Evolutionary conservation across 192 early-diverging fungal genomes (phyloP), one percentile per base, ranked within the genome.

Genomic region (Coemansia interrupta): DNA sequence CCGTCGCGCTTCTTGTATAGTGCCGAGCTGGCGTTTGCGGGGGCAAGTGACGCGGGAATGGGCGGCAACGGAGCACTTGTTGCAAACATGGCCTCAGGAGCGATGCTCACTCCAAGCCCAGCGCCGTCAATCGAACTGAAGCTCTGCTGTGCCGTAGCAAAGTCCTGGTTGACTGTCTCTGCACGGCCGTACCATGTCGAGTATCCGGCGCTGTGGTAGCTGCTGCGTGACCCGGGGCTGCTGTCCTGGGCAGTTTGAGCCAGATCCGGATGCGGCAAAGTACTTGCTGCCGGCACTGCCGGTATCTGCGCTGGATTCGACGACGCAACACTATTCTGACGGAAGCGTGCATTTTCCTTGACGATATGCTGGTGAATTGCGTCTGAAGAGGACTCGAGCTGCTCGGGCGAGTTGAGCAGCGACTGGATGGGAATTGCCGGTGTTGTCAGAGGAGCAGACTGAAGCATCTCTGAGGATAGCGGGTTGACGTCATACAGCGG

Each of bases 131-230:
- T 59, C 20, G 73, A 77, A 58, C 73, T 77, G 12, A 77, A 56
- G 60, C 73, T 77, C 61, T 77, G 73, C 23, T 77, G 61, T 2
- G 73, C 73, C 2, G 73, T 77, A 45, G 73, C 68, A 58, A 67
- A 77, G 58, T 77, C 73, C 68, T 51, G 30, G 30, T 70, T 61
- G 18, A 71, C 61, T 0, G 73, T 77, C 41, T 77, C 73, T 1
- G 68, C 73, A 38, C 63, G 64, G 32, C 68, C 73, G 9, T 63
- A 56, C 73, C 73, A 77, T 45, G 54, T 40, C 8, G 73, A 77
- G 49, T 67, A 71, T 3, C 68, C 68, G 8, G 73, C 68, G 61
- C 73, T 77, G 49, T 77, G 73, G 58, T 77, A 77, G 68, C 73
- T 77, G 61, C 73, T 77, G 26, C 48, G 60, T 22, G 73, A 77